Base-by-base conservation (phyloP, 495 filamentous ascomycete genomes). In the Melanomma pulvis-pyrius region DNA sequence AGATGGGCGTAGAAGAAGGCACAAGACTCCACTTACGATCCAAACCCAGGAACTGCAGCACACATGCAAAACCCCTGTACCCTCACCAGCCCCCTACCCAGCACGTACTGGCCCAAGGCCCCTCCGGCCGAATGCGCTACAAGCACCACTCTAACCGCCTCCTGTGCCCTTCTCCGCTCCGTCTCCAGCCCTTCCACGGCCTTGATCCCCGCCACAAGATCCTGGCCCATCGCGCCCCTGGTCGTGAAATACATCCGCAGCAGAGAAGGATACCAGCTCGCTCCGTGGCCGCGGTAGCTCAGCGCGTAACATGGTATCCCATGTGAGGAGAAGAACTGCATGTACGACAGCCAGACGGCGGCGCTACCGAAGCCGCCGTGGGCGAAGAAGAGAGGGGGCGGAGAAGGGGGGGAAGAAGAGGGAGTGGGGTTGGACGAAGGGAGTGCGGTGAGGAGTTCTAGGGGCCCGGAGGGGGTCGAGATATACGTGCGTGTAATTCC, bases 261-360 rank as follows among this genome's bases (percentile, higher is more conserved):
- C 24, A 74, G 80, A 1, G 71, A 70, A 0, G 79, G 82, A 47
- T 78, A 69, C 76, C 80, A 80, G 67, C 80, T 82, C 41, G 67
- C 73, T 15, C 82, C 83, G 68, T 84, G 83, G 2, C 82, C 82
- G 11, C 81, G 74, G 48, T 79, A 65, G 0, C 78, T 81, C n/a
- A 84, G 36, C 15, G 82, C 80, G 60, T 83, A 83, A 70, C 79
- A 80, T 0, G 77, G 73, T 63, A 78, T 74, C 26, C 76, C 75
- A 5, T 34, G 1, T 24, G 59, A 53, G 0, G 79, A 69, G 49
- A 83, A 78, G 61, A 69, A 82, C 0, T 66, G 64, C 53, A 85
- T 71, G 60, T 80, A 84, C 28, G 76, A 74, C 9, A 78, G 61
- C 77, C 79, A 84, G 13, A 82, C 79, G 51, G 71, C 71, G 25